Conservation (phyloP, 768 basidiomycete genomes). For the Gautieria morchelliformis region DNA sequence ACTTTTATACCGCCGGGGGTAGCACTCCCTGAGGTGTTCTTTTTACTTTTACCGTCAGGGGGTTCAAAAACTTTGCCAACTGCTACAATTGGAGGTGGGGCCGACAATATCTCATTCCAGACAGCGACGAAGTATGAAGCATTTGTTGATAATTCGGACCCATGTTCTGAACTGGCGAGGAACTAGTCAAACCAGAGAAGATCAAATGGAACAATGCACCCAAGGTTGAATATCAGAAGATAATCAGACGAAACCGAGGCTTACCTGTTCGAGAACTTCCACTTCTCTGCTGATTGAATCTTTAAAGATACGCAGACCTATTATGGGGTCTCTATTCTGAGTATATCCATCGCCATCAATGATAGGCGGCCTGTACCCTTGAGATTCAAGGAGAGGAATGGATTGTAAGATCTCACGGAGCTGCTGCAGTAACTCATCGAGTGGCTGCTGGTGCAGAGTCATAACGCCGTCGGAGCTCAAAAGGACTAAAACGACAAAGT, state of each 20-base stretch:
- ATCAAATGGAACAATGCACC: neutral
- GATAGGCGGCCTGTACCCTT: conserved; percentile 8
- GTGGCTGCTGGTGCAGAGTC: neutral
- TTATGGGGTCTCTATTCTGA: conserved; percentile 15
- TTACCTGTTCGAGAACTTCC: conserved; percentile 32
- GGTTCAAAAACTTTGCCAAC: conserved; percentile 46
- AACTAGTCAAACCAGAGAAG: conserved; percentile 43
- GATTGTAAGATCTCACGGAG: conserved; percentile 7
- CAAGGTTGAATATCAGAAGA: neutral
- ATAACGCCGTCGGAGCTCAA: neutral
- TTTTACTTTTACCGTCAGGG: conserved; percentile 11
- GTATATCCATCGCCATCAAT: neutral
- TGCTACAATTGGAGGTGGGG: conserved; percentile 44
- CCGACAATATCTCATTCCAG: conserved; percentile 67
- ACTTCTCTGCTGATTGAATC: conserved; percentile 37
- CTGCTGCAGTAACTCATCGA: conserved; percentile 4
- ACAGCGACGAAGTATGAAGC: conserved; percentile 74
- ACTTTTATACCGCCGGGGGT: conserved; percentile 50
- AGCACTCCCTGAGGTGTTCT: conserved; percentile 11
- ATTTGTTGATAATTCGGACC: conserved; percentile 55
- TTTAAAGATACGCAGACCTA: conserved; percentile 31
- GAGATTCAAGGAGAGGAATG: conserved; percentile 4
- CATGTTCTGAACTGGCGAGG: conserved; percentile 37
- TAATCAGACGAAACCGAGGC: neutral
- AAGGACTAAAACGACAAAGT: no score